phyloP scores from a whole-genome alignment of 1,139 yeast genomes.

The Pichia sp. region DNA sequence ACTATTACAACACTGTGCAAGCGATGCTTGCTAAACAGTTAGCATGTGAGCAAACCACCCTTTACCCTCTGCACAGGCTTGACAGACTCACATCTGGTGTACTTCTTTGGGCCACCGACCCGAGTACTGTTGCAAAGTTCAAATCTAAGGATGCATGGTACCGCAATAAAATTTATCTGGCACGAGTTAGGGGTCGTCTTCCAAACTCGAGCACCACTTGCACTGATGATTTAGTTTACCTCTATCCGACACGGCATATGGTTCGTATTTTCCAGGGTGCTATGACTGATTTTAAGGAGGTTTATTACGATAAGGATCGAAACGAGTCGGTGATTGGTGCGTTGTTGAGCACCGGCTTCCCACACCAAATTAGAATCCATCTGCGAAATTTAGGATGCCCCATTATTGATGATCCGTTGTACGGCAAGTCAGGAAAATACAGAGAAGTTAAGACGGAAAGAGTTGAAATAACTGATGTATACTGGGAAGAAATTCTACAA shows the following conservation, averaged over 20 bases:
- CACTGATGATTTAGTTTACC: conserved; percentile 19
- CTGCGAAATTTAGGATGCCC: conserved; percentile 60
- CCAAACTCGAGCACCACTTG: conserved; percentile 17
- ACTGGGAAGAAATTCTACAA: conserved; percentile 16
- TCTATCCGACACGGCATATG: conserved; percentile 21
- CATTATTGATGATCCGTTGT: conserved; percentile 61
- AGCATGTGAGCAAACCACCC: conserved; percentile 40
- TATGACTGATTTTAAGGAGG: conserved; percentile 35
- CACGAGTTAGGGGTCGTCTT: conserved; percentile 55
- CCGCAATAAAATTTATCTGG: conserved; percentile 46
- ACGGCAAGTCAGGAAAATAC: conserved; percentile 29
- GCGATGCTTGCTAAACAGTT: conserved; percentile 8
- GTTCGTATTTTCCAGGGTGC: conserved; percentile 31
- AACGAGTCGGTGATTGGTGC: conserved; percentile 55
- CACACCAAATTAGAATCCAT: conserved; percentile 76
- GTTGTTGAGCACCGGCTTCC: conserved; percentile 63
- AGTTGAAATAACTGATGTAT: conserved; percentile 11
- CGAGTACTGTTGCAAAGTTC: conserved; percentile 38
- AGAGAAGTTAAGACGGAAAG: conserved; percentile 6
- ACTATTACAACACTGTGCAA: conserved; percentile 44
- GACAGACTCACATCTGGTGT: conserved; percentile 72
- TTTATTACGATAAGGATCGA: conserved; percentile 30
- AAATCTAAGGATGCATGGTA: conserved; percentile 37
- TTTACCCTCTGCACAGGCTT: conserved; percentile 61
- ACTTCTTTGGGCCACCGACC: conserved; percentile 49